Evolutionary conservation across 2,329 filamentous ascomycete genomes (phyloP).

Genomic region (Venturia carpophila): DNA sequence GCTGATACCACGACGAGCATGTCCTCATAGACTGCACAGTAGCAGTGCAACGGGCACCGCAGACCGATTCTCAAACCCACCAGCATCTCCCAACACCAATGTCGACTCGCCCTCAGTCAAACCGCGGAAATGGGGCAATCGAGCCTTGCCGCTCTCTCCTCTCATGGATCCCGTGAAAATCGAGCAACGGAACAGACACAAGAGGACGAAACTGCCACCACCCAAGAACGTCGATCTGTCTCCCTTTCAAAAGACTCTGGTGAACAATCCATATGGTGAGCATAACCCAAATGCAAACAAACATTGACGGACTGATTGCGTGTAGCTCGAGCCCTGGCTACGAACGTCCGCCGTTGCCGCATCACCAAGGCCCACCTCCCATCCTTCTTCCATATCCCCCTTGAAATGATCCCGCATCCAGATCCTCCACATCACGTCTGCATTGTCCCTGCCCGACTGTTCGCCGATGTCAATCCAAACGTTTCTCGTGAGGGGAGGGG

Average conservation of each 20-base stretch:
- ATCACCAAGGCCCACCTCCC: constrained; percentile 16
- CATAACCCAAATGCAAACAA: too few relatives aligned
- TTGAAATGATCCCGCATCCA: neutral
- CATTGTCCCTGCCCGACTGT: neutral
- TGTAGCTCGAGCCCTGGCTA: constrained; percentile 15
- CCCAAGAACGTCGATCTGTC: constrained; percentile 11
- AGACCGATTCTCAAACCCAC: neutral
- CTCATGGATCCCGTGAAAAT: constrained; percentile 17
- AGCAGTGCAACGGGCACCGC: neutral
- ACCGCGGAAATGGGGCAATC: constrained; percentile 3
- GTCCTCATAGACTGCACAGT: neutral
- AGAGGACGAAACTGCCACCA: constrained; percentile 5
- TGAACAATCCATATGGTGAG: constrained; percentile 16
- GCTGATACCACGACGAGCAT: neutral
- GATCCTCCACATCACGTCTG: constrained; percentile 1
- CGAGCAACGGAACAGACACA: constrained; percentile 12
- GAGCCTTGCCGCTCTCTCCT: constrained; percentile 17
- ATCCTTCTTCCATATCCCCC: constrained; percentile 16
- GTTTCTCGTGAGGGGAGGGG: neutral
- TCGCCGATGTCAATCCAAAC: neutral
- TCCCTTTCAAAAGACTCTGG: constrained; percentile 16
- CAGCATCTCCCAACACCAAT: neutral
- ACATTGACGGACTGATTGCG: neutral
- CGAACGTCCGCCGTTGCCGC: neutral
- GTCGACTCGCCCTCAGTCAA: constrained; percentile 7